Evolutionary conservation across 140 eudicot species (phyloP).

Genomic region (Senecio squalidus): DNA sequence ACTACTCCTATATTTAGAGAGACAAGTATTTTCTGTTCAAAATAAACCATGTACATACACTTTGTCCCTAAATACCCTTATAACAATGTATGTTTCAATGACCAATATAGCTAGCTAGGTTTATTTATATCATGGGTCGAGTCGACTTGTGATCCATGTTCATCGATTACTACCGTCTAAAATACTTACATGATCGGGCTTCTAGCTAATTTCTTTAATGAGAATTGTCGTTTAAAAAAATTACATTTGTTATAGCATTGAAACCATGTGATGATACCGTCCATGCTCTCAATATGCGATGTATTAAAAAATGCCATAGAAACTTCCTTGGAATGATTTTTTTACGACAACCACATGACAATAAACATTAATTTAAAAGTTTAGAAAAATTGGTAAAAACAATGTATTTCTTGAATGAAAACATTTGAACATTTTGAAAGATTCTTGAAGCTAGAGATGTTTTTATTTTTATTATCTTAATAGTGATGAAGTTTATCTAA

Average conservation of each 20-base stretch:
- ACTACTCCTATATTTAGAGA: background rate
- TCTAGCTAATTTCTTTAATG: no score
- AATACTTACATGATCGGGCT: no score
- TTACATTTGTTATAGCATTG: background rate
- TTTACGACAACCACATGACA: slow-evolving; percentile 28
- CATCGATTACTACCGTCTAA: no score
- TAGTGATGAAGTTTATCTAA: background rate
- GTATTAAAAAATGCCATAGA: slow-evolving; percentile 19
- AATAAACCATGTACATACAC: background rate
- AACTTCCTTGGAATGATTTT: slow-evolving; percentile 25
- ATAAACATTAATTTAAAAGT: slow-evolving; percentile 1
- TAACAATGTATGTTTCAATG: background rate
- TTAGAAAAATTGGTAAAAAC: slow-evolving; percentile 21
- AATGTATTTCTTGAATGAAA: slow-evolving; percentile 26
- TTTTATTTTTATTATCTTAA: background rate
- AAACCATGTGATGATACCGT: slow-evolving; percentile 9
- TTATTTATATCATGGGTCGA: background rate
- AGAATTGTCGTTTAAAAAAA: no score
- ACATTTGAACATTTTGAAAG: slow-evolving; percentile 21
- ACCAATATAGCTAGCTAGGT: background rate
- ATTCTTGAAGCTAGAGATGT: slow-evolving; percentile 22
- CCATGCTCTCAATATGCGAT: slow-evolving; percentile 11
- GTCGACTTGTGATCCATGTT: no score
- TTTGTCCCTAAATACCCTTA: background rate
- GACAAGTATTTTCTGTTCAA: background rate